phyloP scores from a whole-genome alignment of 2,329 filamentous ascomycete genomes.

The Eutypa lata region DNA sequence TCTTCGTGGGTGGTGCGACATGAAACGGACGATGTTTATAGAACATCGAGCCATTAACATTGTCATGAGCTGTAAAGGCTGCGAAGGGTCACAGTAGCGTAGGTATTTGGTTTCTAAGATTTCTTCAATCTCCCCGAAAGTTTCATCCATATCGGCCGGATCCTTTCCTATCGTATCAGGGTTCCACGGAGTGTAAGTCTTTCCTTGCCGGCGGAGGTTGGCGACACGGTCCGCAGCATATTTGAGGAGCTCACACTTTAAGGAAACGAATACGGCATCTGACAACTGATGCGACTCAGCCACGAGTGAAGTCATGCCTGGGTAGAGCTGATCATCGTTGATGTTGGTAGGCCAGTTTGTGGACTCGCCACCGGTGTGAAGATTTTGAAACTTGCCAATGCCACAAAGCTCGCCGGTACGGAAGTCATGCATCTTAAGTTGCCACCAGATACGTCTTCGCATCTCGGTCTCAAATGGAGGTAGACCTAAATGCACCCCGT shows the following conservation, averaged over 20 bases:
- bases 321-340: too few species aligned
- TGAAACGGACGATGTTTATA: conserved; percentile 19
- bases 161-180: not conserved
- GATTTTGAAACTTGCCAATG: conserved; percentile 9
- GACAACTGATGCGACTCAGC: too few species aligned
- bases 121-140: conserved; percentile 18
- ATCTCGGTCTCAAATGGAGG: conserved; percentile 41
- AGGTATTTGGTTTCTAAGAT: conserved; percentile 24
- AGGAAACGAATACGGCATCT: too few species aligned
- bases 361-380: too few species aligned
- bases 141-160: not conserved
- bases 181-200: too few species aligned
- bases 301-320: too few species aligned
- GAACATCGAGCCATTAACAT: conserved; percentile 11
- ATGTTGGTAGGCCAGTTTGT: too few species aligned
- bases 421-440: conserved; percentile 29
- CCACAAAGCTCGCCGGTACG: conserved; percentile 22
- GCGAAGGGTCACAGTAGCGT: conserved; percentile 22
- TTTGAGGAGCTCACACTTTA: too few species aligned
- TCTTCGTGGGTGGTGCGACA: conserved; percentile 22
- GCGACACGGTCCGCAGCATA: too few species aligned
- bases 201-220: too few species aligned
- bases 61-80: conserved; percentile 19
- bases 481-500: conserved; percentile 31
- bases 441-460: conserved; percentile 42